A percentile compares a stretch with the other conserved stretches of the same genome.
These are phyloP conservation scores for Craspedostauros australis DNA, from an alignment of 108 stramenopile genomes.

Conservation along the genomic window DNA sequence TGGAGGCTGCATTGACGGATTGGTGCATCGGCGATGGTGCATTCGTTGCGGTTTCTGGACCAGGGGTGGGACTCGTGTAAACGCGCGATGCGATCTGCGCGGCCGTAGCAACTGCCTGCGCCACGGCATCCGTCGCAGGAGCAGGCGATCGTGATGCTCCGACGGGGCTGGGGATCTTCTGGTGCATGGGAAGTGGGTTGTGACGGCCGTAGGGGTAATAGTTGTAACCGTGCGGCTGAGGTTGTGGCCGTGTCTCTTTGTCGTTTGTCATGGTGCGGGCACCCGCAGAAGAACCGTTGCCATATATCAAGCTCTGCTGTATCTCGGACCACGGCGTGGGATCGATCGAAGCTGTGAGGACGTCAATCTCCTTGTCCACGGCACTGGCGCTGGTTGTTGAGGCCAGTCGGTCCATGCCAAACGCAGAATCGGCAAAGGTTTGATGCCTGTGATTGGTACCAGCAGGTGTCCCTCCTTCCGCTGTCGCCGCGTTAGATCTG, in stretches of 20 bases:
- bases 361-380: conserved; percentile 16
- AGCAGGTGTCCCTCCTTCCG: too few species aligned
- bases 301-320: conserved; percentile 17
- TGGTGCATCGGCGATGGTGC: too few species aligned
- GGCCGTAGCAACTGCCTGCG: conserved; percentile 29
- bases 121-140: conserved; percentile 5
- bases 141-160: not conserved
- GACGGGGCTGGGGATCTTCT: not conserved
- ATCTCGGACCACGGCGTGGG: conserved; percentile 33
- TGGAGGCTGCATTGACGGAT: too few species aligned
- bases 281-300: too few species aligned
- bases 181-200: conserved; percentile 24
- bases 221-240: conserved; percentile 19
- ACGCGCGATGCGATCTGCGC: conserved; percentile 31
- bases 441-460: conserved; percentile 1
- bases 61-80: too few species aligned
- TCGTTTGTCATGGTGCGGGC: not conserved
- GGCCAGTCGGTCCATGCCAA: not conserved
- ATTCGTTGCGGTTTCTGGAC: too few species aligned
- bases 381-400: conserved; percentile 4
- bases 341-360: conserved; percentile 15
- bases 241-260: not conserved
- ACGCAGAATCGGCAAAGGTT: not conserved
- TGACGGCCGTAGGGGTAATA: conserved; percentile 33
- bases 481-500: conserved; percentile 26